Base-by-base conservation (phyloP, 176 grass and related monocot genomes). In the Guadua angustifolia region DNA sequence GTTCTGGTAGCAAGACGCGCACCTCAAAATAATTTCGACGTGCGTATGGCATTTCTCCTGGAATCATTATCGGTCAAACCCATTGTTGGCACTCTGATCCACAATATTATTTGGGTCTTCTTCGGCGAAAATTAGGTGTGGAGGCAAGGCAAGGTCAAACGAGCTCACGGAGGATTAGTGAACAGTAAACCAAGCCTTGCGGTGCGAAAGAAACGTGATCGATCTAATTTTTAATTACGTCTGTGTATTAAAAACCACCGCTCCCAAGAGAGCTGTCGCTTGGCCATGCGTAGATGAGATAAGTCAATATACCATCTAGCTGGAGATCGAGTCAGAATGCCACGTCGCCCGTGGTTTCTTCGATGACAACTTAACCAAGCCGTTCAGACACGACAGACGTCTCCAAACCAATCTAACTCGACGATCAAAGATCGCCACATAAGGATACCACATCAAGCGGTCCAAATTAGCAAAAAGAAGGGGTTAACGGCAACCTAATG, bases 261-360 rank as follows among this genome's bases (percentile, higher is more conserved):
- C 47, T 53, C 44, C 52, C 62, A 85, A 61, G 38, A 86, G 0
- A 26, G 46, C 35, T 65, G 49, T 76, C 26, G 65, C 78, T 39
- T 38, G 1, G 9, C 3, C 11, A 77, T 29, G 0, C 19, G 16
- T 9, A 0, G 43, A 51, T 24, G 7, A 56, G 61, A 57, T 1
- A 12, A 22, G 75, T 67, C 75, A 24, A 40, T 24, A 8, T 9
- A 1, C 9, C 10, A 57, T 84, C 59, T 47, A 65, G 38, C 18
- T 29, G 19, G 21, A 17, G 73, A 75, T 53, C 6, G 59, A 38
- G 16, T 58, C 38, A 47, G 49, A 36, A 42, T 11, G 63, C 60
- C 58, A 40, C 18, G 56, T 73, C 80, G 72, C 42, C 14, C 2
- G 1, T 72, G 55, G 4, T 38, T 32, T 26, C 57, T 38, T 35